Evolutionary conservation across 352 stramenopile species (phyloP).

Genomic region (Elongisporangium anandrum): DNA sequence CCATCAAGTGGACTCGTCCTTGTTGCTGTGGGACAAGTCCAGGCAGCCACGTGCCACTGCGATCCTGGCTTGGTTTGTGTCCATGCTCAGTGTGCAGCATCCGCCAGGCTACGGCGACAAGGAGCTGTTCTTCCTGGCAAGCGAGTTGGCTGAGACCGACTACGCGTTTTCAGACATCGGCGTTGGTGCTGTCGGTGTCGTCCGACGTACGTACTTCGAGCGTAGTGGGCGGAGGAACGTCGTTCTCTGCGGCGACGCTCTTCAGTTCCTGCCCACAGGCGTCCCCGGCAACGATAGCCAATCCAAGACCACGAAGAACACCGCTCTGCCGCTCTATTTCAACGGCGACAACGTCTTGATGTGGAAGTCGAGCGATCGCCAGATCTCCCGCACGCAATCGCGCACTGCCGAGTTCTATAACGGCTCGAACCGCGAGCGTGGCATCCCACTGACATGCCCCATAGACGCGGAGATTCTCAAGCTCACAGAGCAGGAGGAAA

Average conservation of each 20-base stretch:
- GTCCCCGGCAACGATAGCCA: background rate
- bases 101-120: slow-evolving; percentile 25
- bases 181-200: slow-evolving; percentile 19
- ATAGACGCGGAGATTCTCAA: slow-evolving; percentile 26
- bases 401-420: slow-evolving; percentile 26
- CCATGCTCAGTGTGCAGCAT: background rate
- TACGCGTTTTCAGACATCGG: slow-evolving; percentile 27
- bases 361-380: slow-evolving; percentile 19
- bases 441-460: slow-evolving; percentile 27
- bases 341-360: slow-evolving; percentile 11
- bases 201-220: background rate
- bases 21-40: slow-evolving; percentile 29
- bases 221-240: background rate
- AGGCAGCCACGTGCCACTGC: slow-evolving; percentile 26
- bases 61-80: slow-evolving; percentile 27
- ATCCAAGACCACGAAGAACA: background rate
- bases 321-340: slow-evolving; percentile 1
- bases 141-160: slow-evolving; percentile 26
- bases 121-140: slow-evolving; percentile 36
- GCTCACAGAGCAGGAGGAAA: slow-evolving; percentile 16
- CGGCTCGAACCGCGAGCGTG: slow-evolving; percentile 24
- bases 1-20: slow-evolving; percentile 29
- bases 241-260: slow-evolving; percentile 19
- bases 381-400: slow-evolving; percentile 26
- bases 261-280: slow-evolving; percentile 19